phyloP scores from a whole-genome alignment of 495 filamentous ascomycete genomes.

The Oidiodendron maius region DNA sequence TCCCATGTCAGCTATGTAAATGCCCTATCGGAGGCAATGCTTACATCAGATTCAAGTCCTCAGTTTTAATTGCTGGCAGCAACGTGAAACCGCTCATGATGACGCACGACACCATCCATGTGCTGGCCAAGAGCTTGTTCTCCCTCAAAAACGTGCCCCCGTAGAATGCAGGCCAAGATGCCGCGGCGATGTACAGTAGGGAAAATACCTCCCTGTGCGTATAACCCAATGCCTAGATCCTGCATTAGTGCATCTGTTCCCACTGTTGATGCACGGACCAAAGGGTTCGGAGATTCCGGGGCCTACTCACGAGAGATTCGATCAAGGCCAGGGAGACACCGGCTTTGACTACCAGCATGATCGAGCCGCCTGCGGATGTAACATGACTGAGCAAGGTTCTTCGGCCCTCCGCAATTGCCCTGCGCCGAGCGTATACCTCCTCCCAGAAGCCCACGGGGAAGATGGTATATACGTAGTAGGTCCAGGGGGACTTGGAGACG shows the following conservation, averaged over 20 bases:
- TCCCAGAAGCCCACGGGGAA: conserved; percentile 97
- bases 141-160: conserved; percentile 63
- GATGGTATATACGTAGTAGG: conserved; percentile 88
- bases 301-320: conserved; percentile 68
- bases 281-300: not conserved
- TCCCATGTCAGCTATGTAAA: not conserved
- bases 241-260: not conserved
- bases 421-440: conserved; percentile 78
- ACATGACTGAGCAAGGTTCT: conserved; percentile 65
- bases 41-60: conserved; percentile 73
- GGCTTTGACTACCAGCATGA: conserved; percentile 55
- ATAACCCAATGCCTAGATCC: conserved; percentile 62
- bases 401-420: conserved; percentile 61
- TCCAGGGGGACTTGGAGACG: conserved; percentile 70
- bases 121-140: conserved; percentile 55
- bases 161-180: conserved; percentile 73
- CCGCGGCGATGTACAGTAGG: conserved; percentile 64
- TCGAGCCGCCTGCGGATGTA: conserved; percentile 44
- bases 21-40: conserved; percentile 22
- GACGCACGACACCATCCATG: conserved; percentile 71
- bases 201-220: conserved; percentile 87
- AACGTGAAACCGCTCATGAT: conserved; percentile 90
- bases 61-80: conserved; percentile 78
- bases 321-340: conserved; percentile 66
- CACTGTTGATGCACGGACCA: not conserved